Conservation (phyloP, 2,329 filamentous ascomycete genomes). For the Laburnicola sp. region DNA sequence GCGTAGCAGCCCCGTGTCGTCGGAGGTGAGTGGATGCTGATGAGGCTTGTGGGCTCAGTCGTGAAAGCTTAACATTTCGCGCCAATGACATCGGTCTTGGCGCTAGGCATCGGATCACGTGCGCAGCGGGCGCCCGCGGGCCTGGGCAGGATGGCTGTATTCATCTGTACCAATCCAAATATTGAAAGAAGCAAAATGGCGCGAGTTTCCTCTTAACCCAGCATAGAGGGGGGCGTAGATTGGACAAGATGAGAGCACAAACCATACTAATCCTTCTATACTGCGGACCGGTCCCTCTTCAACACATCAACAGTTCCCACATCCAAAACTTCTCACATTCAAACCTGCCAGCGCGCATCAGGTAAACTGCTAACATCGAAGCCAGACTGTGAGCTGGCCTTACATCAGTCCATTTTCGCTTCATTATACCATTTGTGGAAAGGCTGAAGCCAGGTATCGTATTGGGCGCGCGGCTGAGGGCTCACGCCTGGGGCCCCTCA, state of each 20-base stretch:
- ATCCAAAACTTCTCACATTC: too few species aligned
- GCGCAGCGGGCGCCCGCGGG: too few species aligned
- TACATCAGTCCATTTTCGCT: background rate
- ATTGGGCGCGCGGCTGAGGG: constrained; percentile 29
- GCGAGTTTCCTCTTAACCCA: too few species aligned
- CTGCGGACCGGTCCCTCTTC: background rate
- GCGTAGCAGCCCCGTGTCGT: background rate
- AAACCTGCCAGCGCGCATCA: too few species aligned
- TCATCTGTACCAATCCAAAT: too few species aligned
- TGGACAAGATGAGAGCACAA: too few species aligned
- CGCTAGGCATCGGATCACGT: constrained; percentile 16
- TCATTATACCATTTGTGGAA: constrained; percentile 21
- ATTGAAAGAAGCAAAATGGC: too few species aligned
- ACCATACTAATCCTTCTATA: background rate
- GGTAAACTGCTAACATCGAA: background rate
- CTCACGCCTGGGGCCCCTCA: constrained; percentile 3
- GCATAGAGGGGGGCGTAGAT: too few species aligned
- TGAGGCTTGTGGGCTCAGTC: constrained; percentile 4
- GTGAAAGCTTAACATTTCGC: constrained; percentile 19
- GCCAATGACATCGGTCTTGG: constrained; percentile 31
- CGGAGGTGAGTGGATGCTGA: background rate
- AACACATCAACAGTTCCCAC: too few species aligned
- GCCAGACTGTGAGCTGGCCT: background rate
- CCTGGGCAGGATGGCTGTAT: too few species aligned
- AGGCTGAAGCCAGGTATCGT: constrained; percentile 31